A percentile compares a stretch with the other conserved stretches of the same genome.
These are phyloP conservation scores for Yamadazyma blattariae DNA, from an alignment of 1,139 yeast species.

Conservation along the genomic window DNA sequence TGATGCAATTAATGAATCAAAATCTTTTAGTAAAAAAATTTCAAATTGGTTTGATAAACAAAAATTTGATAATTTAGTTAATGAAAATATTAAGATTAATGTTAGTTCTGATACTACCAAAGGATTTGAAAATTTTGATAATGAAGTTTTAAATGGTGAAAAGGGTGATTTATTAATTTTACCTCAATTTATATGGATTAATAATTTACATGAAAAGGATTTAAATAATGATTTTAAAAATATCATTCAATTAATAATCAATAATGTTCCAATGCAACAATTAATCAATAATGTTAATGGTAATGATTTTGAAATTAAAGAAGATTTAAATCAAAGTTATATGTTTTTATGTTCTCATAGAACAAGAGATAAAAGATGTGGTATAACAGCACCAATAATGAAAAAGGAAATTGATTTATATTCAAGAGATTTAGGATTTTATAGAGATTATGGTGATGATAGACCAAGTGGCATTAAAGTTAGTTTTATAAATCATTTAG, in stretches of 20 bases:
- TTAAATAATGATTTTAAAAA: slow-evolving; percentile 23
- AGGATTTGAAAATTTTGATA: slow-evolving; percentile 31
- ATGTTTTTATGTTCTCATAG: slow-evolving; percentile 83
- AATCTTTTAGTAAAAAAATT: slow-evolving; percentile 52
- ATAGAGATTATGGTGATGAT: slow-evolving; percentile 71
- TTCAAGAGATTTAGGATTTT: slow-evolving; percentile 64
- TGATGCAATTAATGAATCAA: slow-evolving; percentile 57
- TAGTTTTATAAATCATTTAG: slow-evolving; percentile 77
- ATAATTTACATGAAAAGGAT: slow-evolving; percentile 43
- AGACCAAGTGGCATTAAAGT: slow-evolving; percentile 75
- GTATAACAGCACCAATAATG: slow-evolving; percentile 91
- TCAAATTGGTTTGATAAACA: slow-evolving; percentile 42
- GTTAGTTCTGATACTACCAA: slow-evolving; percentile 48
- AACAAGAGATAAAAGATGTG: slow-evolving; percentile 91
- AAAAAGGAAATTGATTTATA: slow-evolving; percentile 74
- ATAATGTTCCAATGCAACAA: background rate
- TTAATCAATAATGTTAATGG: background rate
- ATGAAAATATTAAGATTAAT: slow-evolving; percentile 44
- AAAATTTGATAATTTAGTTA: slow-evolving; percentile 15
- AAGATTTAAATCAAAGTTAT: slow-evolving; percentile 49
- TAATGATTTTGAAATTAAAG: slow-evolving; percentile 5
- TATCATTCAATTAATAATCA: slow-evolving; percentile 3
- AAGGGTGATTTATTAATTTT: slow-evolving; percentile 62
- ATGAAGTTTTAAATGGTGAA: slow-evolving; percentile 37
- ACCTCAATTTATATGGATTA: slow-evolving; percentile 79